Evolutionary conservation across 2,329 filamentous ascomycete species (phyloP), one percentile per base, ranked within the genome.

Genomic region (Pestalotiopsis sp.): DNA sequence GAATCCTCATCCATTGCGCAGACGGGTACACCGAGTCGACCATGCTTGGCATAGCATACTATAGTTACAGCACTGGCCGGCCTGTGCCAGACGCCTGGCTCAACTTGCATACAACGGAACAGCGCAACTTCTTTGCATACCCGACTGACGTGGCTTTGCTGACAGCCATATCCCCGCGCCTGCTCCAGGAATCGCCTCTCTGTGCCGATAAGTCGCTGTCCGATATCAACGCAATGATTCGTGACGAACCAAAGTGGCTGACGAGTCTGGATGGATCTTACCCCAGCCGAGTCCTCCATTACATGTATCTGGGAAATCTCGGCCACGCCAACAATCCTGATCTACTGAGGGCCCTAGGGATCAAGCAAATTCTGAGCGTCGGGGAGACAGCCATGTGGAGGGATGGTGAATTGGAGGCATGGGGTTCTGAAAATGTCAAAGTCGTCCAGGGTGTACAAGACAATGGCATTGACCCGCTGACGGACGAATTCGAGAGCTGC

Each of bases 11-110:
- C 55, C 95, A 98, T 79, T 98, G 96, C 78, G 91, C 91, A 2
- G 96, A 99, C 78, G 96, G 96, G 20, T 99, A 99, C 75, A 99
- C 96, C 0, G 96, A 99, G 79, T 95, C 92, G 1, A 94, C 94
- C 1, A 86, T 99, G 78, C 85, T 99, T 20, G 94, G 89, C 1
- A 88, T 99, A 52, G 93, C 95, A 10, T 99, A 99, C 79, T 94
- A 91, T 77, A 97, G 97, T 86, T 99, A 94, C 79, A 93, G 92
- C 66, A 93, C 96, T 70, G 94, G 93, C 6, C 84, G 89, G 11
- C 87, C 94, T 0, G 87, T 95, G 0, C 92, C 94, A 35, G 89
- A 94, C 67, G 94, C 96, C 9, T 98, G 94, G 94, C 84, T 98
- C 10, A 86, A 89, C 68, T 83, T 99, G 62, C 96, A 99, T 77